Evolutionary conservation across 768 basidiomycete species (phyloP).

Genomic region (Lactarius quietus): DNA sequence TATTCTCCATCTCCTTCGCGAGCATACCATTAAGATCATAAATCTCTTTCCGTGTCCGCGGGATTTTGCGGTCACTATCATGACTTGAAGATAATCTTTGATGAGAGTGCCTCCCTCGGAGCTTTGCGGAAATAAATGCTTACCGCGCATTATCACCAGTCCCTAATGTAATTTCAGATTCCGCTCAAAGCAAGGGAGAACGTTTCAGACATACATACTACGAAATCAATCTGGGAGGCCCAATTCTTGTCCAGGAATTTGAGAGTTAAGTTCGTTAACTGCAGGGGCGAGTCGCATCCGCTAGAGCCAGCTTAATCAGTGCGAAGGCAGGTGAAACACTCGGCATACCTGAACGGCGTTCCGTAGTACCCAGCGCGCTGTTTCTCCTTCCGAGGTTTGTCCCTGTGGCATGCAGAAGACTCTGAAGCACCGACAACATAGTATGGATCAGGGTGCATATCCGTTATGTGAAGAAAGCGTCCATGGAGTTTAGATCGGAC

Average conservation of each 20-base stretch:
- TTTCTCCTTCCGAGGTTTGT: slow-evolving; percentile 52
- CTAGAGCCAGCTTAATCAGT: slow-evolving; percentile 34
- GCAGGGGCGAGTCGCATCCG: slow-evolving; percentile 78
- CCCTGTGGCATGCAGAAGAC: slow-evolving; percentile 65
- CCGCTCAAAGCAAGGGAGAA: not conserved
- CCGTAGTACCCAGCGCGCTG: slow-evolving; percentile 60
- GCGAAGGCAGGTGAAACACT: not conserved
- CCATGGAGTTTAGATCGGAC: slow-evolving; percentile 51
- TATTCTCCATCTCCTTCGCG: slow-evolving; percentile 62
- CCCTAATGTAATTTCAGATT: slow-evolving; percentile 42
- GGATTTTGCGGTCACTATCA: slow-evolving; percentile 78
- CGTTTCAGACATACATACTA: slow-evolving; percentile 57
- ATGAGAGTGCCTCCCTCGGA: not conserved
- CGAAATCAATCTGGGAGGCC: slow-evolving; percentile 85
- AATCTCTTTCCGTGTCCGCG: slow-evolving; percentile 79
- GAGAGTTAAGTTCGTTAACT: slow-evolving; percentile 76
- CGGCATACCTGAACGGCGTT: slow-evolving; percentile 58
- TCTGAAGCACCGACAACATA: slow-evolving; percentile 52
- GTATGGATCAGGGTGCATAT: slow-evolving; percentile 77
- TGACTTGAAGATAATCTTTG: slow-evolving; percentile 46
- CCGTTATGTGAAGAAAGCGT: slow-evolving; percentile 78
- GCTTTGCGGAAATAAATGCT: slow-evolving; percentile 7
- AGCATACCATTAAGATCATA: slow-evolving; percentile 66
- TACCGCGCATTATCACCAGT: slow-evolving; percentile 75
- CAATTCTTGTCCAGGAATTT: slow-evolving; percentile 77